These are phyloP conservation scores for Kodamaea derodonti DNA, from an alignment of 1,139 yeast species.

Conservation along the genomic window DNA sequence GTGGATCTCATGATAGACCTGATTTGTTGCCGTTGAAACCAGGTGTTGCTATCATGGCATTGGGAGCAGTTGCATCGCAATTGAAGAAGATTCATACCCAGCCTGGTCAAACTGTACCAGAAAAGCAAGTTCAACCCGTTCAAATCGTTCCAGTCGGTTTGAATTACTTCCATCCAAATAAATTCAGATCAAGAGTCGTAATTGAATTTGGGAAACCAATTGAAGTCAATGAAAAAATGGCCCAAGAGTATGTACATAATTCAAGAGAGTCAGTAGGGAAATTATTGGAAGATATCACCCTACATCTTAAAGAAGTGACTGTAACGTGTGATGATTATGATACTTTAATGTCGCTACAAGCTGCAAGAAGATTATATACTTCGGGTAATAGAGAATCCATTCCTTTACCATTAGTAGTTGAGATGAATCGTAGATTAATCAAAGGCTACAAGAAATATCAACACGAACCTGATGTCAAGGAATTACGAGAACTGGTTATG, in stretches of 20 bases:
- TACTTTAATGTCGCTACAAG: slow-evolving; percentile 87
- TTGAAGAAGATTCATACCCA: no score
- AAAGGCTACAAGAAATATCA: slow-evolving; percentile 73
- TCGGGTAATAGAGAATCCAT: slow-evolving; percentile 15
- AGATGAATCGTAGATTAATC: slow-evolving; percentile 82
- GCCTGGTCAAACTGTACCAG: slow-evolving; percentile 10
- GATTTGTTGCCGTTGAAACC: slow-evolving; percentile 89
- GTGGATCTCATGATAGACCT: slow-evolving; percentile 94
- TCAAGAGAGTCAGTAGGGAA: slow-evolving; percentile 30
- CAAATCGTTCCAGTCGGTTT: slow-evolving; percentile 93
- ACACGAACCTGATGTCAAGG: slow-evolving; percentile 65
- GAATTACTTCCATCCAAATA: slow-evolving; percentile 96
- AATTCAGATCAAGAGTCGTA: slow-evolving; percentile 91
- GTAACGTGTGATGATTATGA: slow-evolving; percentile 92
- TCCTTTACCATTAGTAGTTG: slow-evolving; percentile 81
- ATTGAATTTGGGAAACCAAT: slow-evolving; percentile 92
- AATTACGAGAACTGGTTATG: slow-evolving; percentile 57
- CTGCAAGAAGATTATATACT: slow-evolving; percentile 78
- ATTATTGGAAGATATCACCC: slow-evolving; percentile 65
- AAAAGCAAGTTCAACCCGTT: slow-evolving; percentile 29
- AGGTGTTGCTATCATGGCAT: slow-evolving; percentile 97
- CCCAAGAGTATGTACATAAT: slow-evolving; percentile 10
- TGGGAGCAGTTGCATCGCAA: slow-evolving; percentile 63
- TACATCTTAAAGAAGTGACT: slow-evolving; percentile 82
- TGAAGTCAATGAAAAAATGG: slow-evolving; percentile 52